Evolutionary conservation across 2,329 filamentous ascomycete species (phyloP), one percentile per base, ranked within the genome.

Genomic region (Aspergillus sp.): DNA sequence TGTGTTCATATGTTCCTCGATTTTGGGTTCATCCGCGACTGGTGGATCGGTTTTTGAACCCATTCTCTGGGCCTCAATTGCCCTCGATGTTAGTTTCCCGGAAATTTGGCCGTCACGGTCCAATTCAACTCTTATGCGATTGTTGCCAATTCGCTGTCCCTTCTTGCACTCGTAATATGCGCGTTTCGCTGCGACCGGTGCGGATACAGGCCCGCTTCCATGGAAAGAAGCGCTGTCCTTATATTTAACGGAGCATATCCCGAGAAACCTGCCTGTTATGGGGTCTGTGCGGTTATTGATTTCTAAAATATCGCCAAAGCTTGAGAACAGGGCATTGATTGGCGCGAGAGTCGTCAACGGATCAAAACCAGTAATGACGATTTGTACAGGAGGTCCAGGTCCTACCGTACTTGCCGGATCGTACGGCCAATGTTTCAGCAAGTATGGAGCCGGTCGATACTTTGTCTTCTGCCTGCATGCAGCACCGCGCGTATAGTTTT

Each of bases 351-450:
- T 85, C 41, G 90, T 88, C 63, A 98, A 80, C 6, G 93, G 93
- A 74, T 98, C 95, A 72, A 97, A 97, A n/a, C 92, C 91, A n/a
- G 88, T 93, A 19, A 97, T 91, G 4, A 98, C 88, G 49, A 99
- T 86, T 72, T 96, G 91, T 2, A 89, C 91, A 2, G 95, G 91
- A 13, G 93, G 93, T 0, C 91, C 91, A 22, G 92, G 91, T 0
- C 93, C 93, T 66, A 96, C 86, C 2, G 93, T 96, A 4, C 91
- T 91, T 66, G 86, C 86, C 5, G 87, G 78, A 71, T 98, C 93
- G 75, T 91, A 95, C 24, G 85, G 77, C 74, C 96, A 97, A 20
- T 89, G 88, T 71, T 86, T 90, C 51, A 96, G 78, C 60, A 89
- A 87, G 75, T 96, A 96, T 83, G 85, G 70, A 84, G 89, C 70